These are phyloP conservation scores for Danielozyma ontarioensis DNA, from an alignment of 805 yeast genomes.

Conservation along the genomic window DNA sequence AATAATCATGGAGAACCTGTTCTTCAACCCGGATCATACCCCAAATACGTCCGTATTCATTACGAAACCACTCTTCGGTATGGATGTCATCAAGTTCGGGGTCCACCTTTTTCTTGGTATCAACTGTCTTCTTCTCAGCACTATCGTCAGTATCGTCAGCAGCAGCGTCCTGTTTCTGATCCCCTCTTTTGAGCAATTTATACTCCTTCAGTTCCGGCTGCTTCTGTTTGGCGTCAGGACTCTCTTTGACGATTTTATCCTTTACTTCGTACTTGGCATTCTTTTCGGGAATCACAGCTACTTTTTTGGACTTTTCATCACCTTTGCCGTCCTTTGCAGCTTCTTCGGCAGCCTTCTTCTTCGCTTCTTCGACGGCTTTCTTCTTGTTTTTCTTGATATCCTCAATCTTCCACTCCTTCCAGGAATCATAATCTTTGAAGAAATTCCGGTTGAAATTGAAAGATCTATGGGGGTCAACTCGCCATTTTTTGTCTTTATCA, in stretches of 20 bases:
- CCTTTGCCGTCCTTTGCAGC: not conserved
- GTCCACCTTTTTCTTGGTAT: not conserved
- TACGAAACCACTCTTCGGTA: too few species aligned
- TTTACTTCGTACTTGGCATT: not conserved
- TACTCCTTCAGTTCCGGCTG: too few species aligned
- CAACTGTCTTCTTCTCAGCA: not conserved
- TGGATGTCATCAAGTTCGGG: not conserved
- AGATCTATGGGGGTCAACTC: not conserved
- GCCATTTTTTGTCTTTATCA: not conserved
- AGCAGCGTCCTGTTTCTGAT: not conserved
- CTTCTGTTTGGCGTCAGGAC: not conserved
- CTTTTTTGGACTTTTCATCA: not conserved
- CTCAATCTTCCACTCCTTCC: not conserved
- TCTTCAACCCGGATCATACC: constrained; percentile 13
- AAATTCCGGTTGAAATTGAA: not conserved
- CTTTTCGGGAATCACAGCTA: too few species aligned
- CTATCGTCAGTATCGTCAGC: not conserved
- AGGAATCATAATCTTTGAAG: not conserved
- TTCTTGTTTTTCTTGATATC: not conserved
- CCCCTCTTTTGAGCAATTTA: too few species aligned
- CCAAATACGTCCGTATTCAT: constrained; percentile 9
- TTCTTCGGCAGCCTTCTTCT: not conserved
- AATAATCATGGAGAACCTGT: constrained; percentile 17
- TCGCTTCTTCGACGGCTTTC: not conserved
- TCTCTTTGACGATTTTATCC: too few species aligned